phyloP scores from a whole-genome alignment of 2,329 filamentous ascomycete species.

The Cercospora sojina region DNA sequence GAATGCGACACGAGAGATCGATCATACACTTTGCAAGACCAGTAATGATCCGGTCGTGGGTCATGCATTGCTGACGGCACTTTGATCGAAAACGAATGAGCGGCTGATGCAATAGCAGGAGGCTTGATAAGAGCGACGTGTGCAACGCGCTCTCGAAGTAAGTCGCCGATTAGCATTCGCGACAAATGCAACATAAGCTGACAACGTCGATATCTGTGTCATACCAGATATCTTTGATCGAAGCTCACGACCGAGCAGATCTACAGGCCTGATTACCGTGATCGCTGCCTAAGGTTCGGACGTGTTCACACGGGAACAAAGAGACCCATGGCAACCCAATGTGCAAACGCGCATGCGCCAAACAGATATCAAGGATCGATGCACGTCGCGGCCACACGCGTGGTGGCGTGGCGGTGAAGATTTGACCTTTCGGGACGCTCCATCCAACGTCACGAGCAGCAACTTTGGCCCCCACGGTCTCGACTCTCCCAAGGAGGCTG shows the following conservation, averaged over 20 bases:
- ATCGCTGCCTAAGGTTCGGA: not conserved
- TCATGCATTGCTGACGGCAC: not conserved
- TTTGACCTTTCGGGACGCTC: not conserved
- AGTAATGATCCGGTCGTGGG: not conserved
- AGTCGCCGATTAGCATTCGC: not conserved
- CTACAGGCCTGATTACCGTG: not conserved
- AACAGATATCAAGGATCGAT: conserved; percentile 2
- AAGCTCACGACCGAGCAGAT: not conserved
- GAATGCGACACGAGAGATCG: not conserved
- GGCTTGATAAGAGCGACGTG: not conserved
- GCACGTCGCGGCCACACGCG: not conserved
- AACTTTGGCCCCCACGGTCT: not conserved
- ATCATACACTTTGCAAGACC: not conserved
- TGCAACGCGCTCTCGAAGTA: not conserved
- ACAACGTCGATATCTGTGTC: not conserved
- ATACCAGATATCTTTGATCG: not conserved
- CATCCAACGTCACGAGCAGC: not conserved
- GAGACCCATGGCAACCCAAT: not conserved
- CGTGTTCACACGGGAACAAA: not conserved
- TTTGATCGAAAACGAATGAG: not conserved
- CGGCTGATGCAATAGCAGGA: not conserved
- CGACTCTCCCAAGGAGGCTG: not conserved
- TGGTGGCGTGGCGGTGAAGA: conserved; percentile 6
- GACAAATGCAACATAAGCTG: not conserved
- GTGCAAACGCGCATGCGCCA: not conserved